These are phyloP conservation scores for Priceomyces fermenticarens DNA, from an alignment of 805 yeast species.

Conservation along the genomic window DNA sequence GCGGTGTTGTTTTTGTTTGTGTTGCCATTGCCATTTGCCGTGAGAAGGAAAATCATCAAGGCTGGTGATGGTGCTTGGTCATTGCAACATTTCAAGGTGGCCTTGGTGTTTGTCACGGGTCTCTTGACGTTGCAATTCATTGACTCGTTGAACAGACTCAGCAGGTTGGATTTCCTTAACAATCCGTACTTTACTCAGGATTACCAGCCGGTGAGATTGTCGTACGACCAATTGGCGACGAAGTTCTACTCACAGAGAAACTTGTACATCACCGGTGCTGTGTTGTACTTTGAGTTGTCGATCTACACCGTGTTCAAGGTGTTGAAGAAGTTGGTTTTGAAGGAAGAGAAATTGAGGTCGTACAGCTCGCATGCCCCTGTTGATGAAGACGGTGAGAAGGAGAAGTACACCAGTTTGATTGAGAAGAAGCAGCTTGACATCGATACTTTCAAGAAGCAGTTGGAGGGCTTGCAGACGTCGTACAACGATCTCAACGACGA, in stretches of 20 bases:
- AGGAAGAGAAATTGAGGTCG: slow-evolving; percentile 30
- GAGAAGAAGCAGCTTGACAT: slow-evolving; percentile 42
- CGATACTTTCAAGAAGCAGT: slow-evolving; percentile 47
- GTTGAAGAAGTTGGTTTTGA: slow-evolving; percentile 50
- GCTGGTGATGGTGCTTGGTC: slow-evolving; percentile 30
- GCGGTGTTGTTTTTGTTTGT: slow-evolving; percentile 43
- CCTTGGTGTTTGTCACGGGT: slow-evolving; percentile 36
- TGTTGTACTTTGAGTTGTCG: slow-evolving; percentile 52
- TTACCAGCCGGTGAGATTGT: slow-evolving; percentile 19
- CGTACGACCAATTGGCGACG: slow-evolving; percentile 52
- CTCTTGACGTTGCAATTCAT: slow-evolving; percentile 49
- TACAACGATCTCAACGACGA: slow-evolving; percentile 39
- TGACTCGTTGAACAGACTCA: slow-evolving; percentile 51
- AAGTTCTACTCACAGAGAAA: slow-evolving; percentile 65
- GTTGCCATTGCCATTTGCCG: slow-evolving; percentile 51
- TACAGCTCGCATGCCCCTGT: slow-evolving; percentile 10
- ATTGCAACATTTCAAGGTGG: slow-evolving; percentile 43
- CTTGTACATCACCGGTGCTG: slow-evolving; percentile 61
- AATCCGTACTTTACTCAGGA: slow-evolving; percentile 19
- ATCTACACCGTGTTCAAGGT: slow-evolving; percentile 54
- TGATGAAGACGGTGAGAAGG: slow-evolving; percentile 24
- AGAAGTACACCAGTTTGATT: slow-evolving; percentile 34
- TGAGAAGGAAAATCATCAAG: slow-evolving; percentile 44
- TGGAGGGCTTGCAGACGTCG: slow-evolving; percentile 47
- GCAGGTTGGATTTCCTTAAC: slow-evolving; percentile 16